Evolutionary conservation across 768 basidiomycete species (phyloP).

Genomic region (Pleurotus sapidus): DNA sequence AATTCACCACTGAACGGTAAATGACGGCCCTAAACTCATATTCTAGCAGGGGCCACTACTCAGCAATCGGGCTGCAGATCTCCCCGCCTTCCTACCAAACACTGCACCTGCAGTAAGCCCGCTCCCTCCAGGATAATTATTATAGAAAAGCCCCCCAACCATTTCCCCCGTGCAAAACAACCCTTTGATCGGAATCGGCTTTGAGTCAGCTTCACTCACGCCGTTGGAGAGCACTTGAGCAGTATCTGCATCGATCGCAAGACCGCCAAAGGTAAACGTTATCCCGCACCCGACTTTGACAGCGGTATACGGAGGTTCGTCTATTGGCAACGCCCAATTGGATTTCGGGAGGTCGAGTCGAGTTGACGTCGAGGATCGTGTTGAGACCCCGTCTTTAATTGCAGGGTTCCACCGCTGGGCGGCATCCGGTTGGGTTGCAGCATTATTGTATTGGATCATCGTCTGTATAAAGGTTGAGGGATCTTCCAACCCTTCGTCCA

Average conservation of each 20-base stretch:
- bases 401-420: conserved; percentile 60
- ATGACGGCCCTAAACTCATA: too few relatives aligned
- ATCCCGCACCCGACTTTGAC: conserved; percentile 69
- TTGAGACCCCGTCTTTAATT: conserved; percentile 59
- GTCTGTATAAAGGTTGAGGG: conserved; percentile 41
- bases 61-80: not conserved
- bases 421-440: conserved; percentile 32
- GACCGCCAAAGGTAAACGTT: conserved; percentile 72
- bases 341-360: conserved; percentile 51
- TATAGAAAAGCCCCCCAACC: conserved; percentile 61
- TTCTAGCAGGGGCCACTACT: too few relatives aligned
- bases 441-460: conserved; percentile 47
- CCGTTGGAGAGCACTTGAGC: conserved; percentile 41
- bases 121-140: conserved; percentile 70
- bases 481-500: conserved; percentile 42
- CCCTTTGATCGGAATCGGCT: conserved; percentile 42
- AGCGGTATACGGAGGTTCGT: conserved; percentile 54
- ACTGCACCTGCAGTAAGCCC: conserved; percentile 65
- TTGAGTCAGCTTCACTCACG: conserved; percentile 18
- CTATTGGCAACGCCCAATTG: conserved; percentile 64
- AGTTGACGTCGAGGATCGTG: conserved; percentile 31
- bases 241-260: conserved; percentile 55
- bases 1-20: too few relatives aligned
- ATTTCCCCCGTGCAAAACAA: conserved; percentile 69
- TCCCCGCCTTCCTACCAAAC: conserved; percentile 58